A percentile compares a stretch with the other conserved stretches of the same genome.
phyloP scores from a whole-genome alignment of 768 basidiomycete species.

The Naganishia onofrii region DNA sequence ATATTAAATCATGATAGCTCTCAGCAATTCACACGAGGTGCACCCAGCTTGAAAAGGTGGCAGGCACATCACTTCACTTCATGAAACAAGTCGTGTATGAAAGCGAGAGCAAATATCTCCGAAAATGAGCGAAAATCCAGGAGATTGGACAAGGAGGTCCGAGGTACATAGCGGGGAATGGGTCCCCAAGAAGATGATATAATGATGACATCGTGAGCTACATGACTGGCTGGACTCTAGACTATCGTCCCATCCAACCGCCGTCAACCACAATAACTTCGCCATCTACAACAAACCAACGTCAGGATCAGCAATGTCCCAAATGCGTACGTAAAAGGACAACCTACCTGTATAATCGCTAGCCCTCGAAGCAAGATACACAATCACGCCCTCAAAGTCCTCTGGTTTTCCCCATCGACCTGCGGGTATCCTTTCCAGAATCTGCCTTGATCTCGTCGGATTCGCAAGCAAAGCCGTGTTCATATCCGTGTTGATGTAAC shows the following conservation, averaged over 20 bases:
- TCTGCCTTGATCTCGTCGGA: constrained; percentile 66
- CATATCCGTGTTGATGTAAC: constrained; percentile 84
- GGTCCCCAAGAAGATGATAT: not conserved
- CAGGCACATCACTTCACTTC: no score
- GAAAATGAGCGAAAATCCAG: no score
- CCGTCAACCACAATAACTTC: constrained; percentile 71
- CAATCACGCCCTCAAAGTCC: constrained; percentile 71
- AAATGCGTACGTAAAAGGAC: constrained; percentile 2
- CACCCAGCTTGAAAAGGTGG: no score
- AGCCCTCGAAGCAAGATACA: constrained; percentile 68
- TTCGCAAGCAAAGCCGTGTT: constrained; percentile 66
- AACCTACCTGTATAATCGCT: constrained; percentile 58
- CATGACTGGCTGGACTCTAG: not conserved
- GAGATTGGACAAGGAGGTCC: no score
- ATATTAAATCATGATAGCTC: no score
- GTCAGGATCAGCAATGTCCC: not conserved
- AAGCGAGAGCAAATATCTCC: no score
- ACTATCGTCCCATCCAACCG: constrained; percentile 56
- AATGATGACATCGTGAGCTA: not conserved
- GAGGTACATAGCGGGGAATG: no score
- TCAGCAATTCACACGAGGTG: no score
- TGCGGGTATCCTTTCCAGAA: constrained; percentile 70
- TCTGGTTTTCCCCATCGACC: constrained; percentile 68
- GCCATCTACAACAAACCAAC: constrained; percentile 58
- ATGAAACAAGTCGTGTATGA: no score